Conservation (phyloP, 768 basidiomycete species). For the Hygrophorus pudorinus region DNA sequence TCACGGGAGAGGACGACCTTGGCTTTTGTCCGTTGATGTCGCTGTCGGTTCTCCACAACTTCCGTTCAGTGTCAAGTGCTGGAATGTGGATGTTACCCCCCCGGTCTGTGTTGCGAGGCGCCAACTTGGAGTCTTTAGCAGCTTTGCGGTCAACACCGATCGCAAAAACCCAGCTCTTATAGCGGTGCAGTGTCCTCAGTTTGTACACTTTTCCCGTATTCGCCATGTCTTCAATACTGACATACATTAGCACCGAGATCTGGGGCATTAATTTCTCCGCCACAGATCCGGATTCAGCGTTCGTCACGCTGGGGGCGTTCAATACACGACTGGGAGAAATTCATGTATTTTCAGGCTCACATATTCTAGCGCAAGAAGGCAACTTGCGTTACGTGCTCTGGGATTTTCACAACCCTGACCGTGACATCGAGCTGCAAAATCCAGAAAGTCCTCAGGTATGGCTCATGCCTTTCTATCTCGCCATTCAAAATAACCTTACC, state of each 20-base stretch:
- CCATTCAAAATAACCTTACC: too few species aligned
- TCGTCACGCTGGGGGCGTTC: conserved; percentile 20
- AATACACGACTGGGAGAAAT: conserved; percentile 23
- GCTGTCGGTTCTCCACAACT: conserved; percentile 13
- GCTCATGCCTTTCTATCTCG: too few species aligned
- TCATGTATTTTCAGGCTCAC: conserved; percentile 26
- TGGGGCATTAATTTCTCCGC: conserved; percentile 29
- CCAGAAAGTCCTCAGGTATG: conserved; percentile 18
- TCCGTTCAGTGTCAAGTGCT: conserved; percentile 38
- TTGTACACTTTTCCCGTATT: background rate
- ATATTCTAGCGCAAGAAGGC: conserved; percentile 26
- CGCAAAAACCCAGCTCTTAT: conserved; percentile 23
- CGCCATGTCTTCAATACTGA: background rate
- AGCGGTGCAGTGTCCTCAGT: conserved; percentile 35
- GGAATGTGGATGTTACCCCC: conserved; percentile 32
- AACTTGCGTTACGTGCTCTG: conserved; percentile 26
- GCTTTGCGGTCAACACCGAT: conserved; percentile 37
- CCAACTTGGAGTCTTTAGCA: conserved; percentile 25
- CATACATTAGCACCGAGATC: conserved; percentile 23
- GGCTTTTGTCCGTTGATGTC: conserved; percentile 36
- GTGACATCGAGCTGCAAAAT: conserved; percentile 27
- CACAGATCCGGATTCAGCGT: conserved; percentile 25
- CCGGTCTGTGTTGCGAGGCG: conserved; percentile 35
- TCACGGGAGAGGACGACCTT: conserved; percentile 28
- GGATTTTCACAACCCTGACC: conserved; percentile 21